A percentile compares a stretch with the other conserved stretches of the same genome.
Conservation (phyloP, 176 grass and related monocot species). For the Eleusine coracana region DNA sequence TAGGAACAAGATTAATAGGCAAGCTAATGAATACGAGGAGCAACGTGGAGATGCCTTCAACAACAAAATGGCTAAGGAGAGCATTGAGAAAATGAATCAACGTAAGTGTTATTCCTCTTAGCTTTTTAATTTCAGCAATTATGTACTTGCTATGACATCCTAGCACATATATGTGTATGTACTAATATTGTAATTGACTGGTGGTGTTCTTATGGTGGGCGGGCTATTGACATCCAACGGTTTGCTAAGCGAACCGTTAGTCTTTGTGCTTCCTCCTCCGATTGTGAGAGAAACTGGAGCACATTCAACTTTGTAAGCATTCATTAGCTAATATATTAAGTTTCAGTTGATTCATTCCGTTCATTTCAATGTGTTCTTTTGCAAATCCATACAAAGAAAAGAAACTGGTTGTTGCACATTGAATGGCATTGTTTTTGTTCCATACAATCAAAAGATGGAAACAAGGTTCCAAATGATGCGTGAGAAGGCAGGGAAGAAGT, state of each 20-base stretch:
- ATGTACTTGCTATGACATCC: neutral
- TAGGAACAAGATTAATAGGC: neutral
- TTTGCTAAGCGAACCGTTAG: neutral
- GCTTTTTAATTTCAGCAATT: neutral
- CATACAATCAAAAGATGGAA: neutral
- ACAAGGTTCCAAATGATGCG: neutral
- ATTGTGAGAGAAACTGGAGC: no score
- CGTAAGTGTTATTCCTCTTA: neutral
- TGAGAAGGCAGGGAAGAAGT: neutral
- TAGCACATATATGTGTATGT: neutral
- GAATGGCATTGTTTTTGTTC: neutral
- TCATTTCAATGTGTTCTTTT: no score
- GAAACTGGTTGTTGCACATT: no score
- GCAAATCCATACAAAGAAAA: no score
- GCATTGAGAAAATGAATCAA: neutral
- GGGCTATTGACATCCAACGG: neutral
- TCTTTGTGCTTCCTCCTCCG: constrained; percentile 1
- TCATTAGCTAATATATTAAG: no score
- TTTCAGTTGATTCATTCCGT: no score
- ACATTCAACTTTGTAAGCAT: no score
- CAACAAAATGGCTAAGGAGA: neutral
- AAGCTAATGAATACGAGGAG: neutral
- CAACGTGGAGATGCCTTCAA: neutral
- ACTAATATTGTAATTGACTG: neutral
- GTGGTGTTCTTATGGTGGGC: constrained; percentile 8